Percentiles rank a stretch among this genome's conserved stretches.
Evolutionary conservation across 257 asterid genomes (phyloP).

Genomic region (Capsicum baccatum): DNA sequence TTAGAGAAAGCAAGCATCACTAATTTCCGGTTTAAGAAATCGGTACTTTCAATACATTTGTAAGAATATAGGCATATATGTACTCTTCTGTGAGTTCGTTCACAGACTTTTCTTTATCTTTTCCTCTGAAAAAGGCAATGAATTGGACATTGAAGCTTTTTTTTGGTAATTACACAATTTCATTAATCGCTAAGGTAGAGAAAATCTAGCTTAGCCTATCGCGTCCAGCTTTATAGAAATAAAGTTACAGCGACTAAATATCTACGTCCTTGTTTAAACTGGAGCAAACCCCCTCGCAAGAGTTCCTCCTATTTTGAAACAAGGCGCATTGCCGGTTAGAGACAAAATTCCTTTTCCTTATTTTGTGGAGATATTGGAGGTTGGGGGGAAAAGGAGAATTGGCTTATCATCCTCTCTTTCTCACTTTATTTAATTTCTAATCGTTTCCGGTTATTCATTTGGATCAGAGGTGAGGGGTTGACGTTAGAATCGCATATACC

Average conservation of each 20-base stretch:
- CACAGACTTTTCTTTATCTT: background rate
- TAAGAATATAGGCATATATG: conserved; percentile 14
- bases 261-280: background rate
- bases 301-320: background rate
- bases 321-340: background rate
- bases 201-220: background rate
- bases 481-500: conserved; percentile 43
- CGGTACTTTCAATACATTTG: background rate
- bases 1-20: conserved; percentile 8
- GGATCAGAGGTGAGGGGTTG: background rate
- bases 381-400: background rate
- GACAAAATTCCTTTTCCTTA: background rate
- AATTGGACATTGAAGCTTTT: background rate
- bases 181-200: background rate
- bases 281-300: background rate
- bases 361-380: background rate
- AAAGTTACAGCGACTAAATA: background rate
- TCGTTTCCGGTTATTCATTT: background rate
- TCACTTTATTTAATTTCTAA: background rate
- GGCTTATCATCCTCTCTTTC: conserved; percentile 3
- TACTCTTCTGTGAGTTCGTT: background rate
- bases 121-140: background rate
- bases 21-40: background rate
- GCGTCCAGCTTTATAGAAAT: background rate
- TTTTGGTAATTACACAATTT: background rate